Percentiles rank a stretch among this genome's conserved stretches.
Conservation (phyloP, 495 filamentous ascomycete species). For the Daldinia decipiens region DNA sequence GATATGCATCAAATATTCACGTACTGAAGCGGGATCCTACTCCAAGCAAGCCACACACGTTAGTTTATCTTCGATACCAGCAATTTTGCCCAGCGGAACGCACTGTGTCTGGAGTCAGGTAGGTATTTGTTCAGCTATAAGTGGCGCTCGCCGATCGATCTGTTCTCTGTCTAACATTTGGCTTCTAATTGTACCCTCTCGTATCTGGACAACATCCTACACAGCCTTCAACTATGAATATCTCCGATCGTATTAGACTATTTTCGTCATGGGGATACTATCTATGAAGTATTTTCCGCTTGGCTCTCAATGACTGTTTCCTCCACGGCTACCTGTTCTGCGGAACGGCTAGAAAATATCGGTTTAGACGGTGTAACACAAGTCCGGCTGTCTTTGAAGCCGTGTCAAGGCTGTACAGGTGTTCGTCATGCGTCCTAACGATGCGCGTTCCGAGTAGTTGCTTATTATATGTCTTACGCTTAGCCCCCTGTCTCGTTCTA, state of each 20-base stretch:
- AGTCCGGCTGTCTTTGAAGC: slow-evolving; percentile 9
- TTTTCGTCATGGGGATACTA: background rate
- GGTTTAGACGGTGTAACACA: slow-evolving; percentile 1
- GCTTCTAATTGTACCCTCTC: background rate
- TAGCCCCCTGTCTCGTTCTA: background rate
- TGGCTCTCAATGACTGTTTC: slow-evolving; percentile 25
- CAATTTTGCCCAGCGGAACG: background rate
- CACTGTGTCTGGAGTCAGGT: slow-evolving; percentile 19
- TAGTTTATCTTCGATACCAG: slow-evolving; percentile 16
- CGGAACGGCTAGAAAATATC: background rate
- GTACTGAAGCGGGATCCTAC: slow-evolving; percentile 14
- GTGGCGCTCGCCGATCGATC: slow-evolving; percentile 10
- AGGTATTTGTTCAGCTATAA: slow-evolving; percentile 21
- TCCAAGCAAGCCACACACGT: slow-evolving; percentile 28
- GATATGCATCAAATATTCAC: slow-evolving; percentile 8
- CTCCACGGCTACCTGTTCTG: background rate
- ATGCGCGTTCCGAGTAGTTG: background rate
- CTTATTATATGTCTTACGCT: slow-evolving; percentile 8
- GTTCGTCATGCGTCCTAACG: background rate
- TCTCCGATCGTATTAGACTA: slow-evolving; percentile 6
- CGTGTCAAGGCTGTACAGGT: background rate
- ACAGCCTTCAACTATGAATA: background rate
- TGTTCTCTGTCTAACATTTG: background rate
- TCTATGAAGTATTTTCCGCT: no score
- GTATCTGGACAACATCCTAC: background rate